phyloP scores from a whole-genome alignment of 78 protist genomes.

The Bodo saltans region DNA sequence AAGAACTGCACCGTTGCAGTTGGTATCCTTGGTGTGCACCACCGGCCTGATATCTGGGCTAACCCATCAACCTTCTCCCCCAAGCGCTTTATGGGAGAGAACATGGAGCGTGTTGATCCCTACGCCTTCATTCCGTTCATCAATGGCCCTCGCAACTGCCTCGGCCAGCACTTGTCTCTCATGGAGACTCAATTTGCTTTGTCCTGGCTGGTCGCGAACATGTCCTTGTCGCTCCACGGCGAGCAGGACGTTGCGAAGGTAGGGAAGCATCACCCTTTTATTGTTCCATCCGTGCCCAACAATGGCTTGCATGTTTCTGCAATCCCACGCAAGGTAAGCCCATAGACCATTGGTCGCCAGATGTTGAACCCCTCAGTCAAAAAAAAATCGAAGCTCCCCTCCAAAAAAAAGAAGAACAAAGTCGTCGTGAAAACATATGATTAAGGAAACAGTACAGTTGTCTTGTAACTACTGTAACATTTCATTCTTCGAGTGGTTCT shows the following conservation, averaged over 20 bases:
- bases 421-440: no score
- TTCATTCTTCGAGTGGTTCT: no score
- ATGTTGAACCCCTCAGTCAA: no score
- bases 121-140: conserved; percentile 27
- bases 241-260: background rate
- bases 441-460: no score
- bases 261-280: conserved; percentile 1
- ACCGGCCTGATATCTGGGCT: conserved; percentile 4
- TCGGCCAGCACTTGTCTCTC: conserved; percentile 32
- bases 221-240: background rate
- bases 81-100: conserved; percentile 16
- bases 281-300: conserved; percentile 8
- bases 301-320: conserved; percentile 11
- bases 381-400: no score
- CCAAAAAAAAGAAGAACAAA: no score
- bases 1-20: background rate
- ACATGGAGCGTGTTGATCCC: conserved; percentile 3
- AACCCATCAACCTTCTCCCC: background rate
- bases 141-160: conserved; percentile 33
- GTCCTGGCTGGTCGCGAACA: background rate
- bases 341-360: no score
- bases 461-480: no score
- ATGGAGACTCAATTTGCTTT: conserved; percentile 28
- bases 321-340: no score
- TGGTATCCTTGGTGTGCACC: background rate